Percentiles rank a stretch among this genome's conserved stretches.
Conservation (phyloP, 306 rosid species). For the Pyrus communis region DNA sequence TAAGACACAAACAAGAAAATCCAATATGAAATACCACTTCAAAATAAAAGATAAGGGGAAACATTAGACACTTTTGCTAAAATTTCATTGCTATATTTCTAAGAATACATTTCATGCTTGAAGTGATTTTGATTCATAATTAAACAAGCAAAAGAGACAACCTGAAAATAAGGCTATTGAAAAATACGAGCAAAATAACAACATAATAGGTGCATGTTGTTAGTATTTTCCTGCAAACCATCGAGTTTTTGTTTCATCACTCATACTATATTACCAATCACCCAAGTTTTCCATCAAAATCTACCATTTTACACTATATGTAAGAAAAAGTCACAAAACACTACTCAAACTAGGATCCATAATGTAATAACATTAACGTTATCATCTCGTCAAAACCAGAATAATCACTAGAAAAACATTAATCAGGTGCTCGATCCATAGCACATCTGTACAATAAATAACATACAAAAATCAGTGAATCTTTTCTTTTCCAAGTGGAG, state of each 20-base stretch:
- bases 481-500: conserved; percentile 62
- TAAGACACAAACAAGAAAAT: conserved; percentile 8
- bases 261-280: not conserved
- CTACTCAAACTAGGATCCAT: not conserved
- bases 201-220: not conserved
- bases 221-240: not conserved
- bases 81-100: not conserved
- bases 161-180: not conserved
- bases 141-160: not conserved
- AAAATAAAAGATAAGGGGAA: not conserved
- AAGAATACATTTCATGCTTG: not conserved
- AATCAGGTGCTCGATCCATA: not conserved
- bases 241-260: not conserved
- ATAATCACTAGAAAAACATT: not conserved
- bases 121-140: not conserved
- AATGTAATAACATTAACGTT: not conserved
- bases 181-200: not conserved
- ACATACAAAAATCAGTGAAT: conserved; percentile 66
- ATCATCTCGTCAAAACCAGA: not conserved
- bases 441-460: not conserved
- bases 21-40: not conserved
- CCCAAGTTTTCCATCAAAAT: not conserved
- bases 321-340: not conserved
- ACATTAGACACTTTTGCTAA: not conserved
- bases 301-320: not conserved